These are phyloP conservation scores for Nakazawaea molendinolei DNA, from an alignment of 805 yeast genomes.

Conservation along the genomic window DNA sequence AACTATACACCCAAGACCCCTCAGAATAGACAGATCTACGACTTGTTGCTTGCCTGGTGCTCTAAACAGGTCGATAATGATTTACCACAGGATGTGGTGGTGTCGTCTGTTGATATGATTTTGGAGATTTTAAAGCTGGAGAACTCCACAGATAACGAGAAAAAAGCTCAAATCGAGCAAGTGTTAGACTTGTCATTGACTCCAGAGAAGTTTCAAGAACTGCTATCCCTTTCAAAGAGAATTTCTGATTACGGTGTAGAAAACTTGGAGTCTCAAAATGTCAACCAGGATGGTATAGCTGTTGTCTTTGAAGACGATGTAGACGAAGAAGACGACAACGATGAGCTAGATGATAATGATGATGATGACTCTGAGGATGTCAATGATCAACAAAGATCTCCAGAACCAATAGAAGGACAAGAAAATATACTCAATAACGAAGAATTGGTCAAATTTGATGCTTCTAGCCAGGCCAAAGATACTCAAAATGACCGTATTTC, in stretches of 20 bases:
- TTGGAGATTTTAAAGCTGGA: conserved; percentile 49
- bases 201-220: conserved; percentile 38
- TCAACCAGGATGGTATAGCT: conserved; percentile 32
- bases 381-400: conserved; percentile 17
- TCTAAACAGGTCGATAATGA: conserved; percentile 53
- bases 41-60: conserved; percentile 54
- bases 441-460: conserved; percentile 23
- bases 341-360: conserved; percentile 23
- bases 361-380: conserved; percentile 21
- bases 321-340: conserved; percentile 29
- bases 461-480: conserved; percentile 17
- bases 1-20: conserved; percentile 59
- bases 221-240: conserved; percentile 35
- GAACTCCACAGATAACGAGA: conserved; percentile 31
- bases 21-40: conserved; percentile 44
- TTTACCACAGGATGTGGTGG: conserved; percentile 64
- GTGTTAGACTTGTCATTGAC: conserved; percentile 36
- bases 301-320: conserved; percentile 40
- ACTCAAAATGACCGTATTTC: conserved; percentile 17
- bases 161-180: conserved; percentile 44
- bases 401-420: conserved; percentile 3
- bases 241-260: conserved; percentile 42
- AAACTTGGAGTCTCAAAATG: conserved; percentile 15
- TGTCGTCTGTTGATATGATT: conserved; percentile 65
- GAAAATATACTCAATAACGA: conserved; percentile 22